Percentiles rank a stretch among this genome's conserved stretches.
These are phyloP conservation scores for Pseudocercospora fijiensis DNA, from an alignment of 2,329 filamentous ascomycete species.

Conservation along the genomic window DNA sequence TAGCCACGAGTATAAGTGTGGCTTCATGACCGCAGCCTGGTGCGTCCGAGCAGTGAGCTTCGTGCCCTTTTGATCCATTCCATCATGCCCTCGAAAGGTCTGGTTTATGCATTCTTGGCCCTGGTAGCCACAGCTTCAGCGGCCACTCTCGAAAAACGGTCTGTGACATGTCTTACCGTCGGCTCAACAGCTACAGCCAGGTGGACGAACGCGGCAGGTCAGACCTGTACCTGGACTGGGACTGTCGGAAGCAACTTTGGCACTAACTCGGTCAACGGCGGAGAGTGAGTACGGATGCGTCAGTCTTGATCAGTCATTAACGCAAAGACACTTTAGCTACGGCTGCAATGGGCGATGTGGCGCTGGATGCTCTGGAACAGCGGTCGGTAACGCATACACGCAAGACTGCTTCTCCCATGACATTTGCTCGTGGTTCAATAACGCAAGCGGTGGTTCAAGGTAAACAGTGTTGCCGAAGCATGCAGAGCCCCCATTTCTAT, in stretches of 20 bases:
- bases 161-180: conserved; percentile 41
- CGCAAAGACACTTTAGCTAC: conserved; percentile 40
- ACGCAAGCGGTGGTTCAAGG: conserved; percentile 50
- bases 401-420: conserved; percentile 55
- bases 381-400: conserved; percentile 51
- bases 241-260: conserved; percentile 53
- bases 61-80: background rate
- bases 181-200: conserved; percentile 47
- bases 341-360: conserved; percentile 53
- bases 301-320: background rate
- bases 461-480: conserved; percentile 24
- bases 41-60: background rate
- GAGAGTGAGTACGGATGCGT: conserved; percentile 44
- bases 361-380: conserved; percentile 46
- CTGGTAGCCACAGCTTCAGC: conserved; percentile 2
- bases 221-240: conserved; percentile 47
- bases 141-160: conserved; percentile 12
- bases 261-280: conserved; percentile 43
- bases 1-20: background rate
- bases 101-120: background rate
- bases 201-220: conserved; percentile 48
- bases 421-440: conserved; percentile 54
- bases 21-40: background rate
- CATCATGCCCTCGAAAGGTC: background rate
- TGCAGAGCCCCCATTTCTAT: background rate